Base-by-base conservation (phyloP, 2,329 filamentous ascomycete species). In the Shiraia sp. region DNA sequence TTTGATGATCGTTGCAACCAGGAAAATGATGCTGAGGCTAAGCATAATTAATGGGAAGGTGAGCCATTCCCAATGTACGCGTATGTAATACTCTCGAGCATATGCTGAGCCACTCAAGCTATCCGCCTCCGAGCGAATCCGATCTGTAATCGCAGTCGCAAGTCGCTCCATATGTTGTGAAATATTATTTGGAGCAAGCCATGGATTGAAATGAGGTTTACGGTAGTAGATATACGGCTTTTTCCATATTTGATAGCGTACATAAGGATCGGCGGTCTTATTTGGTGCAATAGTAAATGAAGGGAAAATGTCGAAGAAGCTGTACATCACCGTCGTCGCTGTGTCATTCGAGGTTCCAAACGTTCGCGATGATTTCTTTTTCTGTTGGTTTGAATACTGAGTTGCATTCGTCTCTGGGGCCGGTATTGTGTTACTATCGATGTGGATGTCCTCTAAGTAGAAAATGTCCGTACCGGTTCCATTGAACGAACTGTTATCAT, bases 61-160 rank as follows among this genome's bases (percentile, higher is more conserved):
- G 0, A 66, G 35, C 63, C 61, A 67, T 3, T 4, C 47, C 60
- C 61, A 66, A 10, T 42, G 32, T 1, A 63, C 44, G 0, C 9
- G 5, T 0, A 68, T 33, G n/a, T 34, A 50, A 0, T 28, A 55
- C n/a, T 49, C 39, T n/a, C 15, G 17, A 1, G 15, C 37, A 24
- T 36, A 63, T 2, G 57, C 53, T 3, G 36, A 19, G 1, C 53
- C 58, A 2, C 1, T 0, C 0, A 53, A 13, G 9, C 30, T 46
- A 5, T 12, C 10, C 13, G 23, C 27, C 10, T 51, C 42, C 7
- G 55, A 57, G 12, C 64, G 36, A 0, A 68, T 19, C 0, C 34
- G 22, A 32, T 59, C 55, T 0, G 59, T 60, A 25, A 68, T 40
- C 0, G 47, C 22, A 1, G 25, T 47, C 0, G 58, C 55, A 0